A percentile compares a stretch with the other conserved stretches of the same genome.
phyloP scores from a whole-genome alignment of 208 protist genomes.

The Wallacemonas sp. region DNA sequence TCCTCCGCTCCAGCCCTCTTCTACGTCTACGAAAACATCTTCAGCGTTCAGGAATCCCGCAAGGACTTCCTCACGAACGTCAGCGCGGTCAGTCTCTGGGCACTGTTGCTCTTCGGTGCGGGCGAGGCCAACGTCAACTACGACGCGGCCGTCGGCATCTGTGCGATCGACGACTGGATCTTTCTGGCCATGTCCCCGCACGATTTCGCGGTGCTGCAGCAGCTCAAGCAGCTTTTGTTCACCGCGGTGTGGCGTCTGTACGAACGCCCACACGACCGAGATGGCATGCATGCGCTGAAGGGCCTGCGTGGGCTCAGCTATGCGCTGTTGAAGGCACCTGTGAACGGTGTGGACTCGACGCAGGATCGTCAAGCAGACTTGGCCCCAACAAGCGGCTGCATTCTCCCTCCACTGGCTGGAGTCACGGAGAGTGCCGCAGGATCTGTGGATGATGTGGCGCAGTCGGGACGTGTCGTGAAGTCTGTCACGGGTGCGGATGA shows the following conservation, averaged over 20 bases:
- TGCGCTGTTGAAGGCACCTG: constrained; percentile 51
- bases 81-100: constrained; percentile 75
- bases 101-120: constrained; percentile 81
- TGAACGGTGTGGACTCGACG: constrained; percentile 17
- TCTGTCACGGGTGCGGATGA: too few species aligned
- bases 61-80: constrained; percentile 77
- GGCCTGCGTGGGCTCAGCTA: constrained; percentile 55
- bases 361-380: too few species aligned
- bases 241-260: constrained; percentile 65
- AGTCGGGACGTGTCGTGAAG: too few species aligned
- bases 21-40: constrained; percentile 82
- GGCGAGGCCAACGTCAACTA: constrained; percentile 60
- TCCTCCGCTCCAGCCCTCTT: constrained; percentile 49
- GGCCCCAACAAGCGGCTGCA: too few species aligned
- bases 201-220: constrained; percentile 41
- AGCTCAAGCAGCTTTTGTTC: constrained; percentile 50
- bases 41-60: constrained; percentile 52
- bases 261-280: constrained; percentile 43
- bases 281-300: constrained; percentile 56
- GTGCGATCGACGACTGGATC: constrained; percentile 79
- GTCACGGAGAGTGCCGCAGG: too few species aligned
- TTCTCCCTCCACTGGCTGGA: too few species aligned
- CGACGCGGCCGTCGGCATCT: constrained; percentile 44
- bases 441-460: too few species aligned
- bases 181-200: constrained; percentile 46